Conservation (phyloP, 1,284 basidiomycete genomes). For the Sporisorium reilianum region DNA sequence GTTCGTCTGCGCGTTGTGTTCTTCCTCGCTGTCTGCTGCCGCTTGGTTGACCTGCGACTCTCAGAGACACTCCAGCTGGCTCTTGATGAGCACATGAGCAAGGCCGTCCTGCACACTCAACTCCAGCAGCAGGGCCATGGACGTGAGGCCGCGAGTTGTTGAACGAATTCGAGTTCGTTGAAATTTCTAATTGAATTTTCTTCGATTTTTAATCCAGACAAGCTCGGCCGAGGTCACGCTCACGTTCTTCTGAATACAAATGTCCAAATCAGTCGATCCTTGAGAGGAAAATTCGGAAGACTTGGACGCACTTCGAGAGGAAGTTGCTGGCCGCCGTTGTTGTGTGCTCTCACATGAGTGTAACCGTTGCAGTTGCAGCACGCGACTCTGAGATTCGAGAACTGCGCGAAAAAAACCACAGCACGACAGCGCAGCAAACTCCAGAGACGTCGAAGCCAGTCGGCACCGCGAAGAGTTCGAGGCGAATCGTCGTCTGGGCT, state of each 20-base stretch:
- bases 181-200: too few species aligned
- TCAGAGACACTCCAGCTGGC: background rate
- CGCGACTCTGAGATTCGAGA: background rate
- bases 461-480: background rate
- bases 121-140: background rate
- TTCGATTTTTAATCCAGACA: background rate
- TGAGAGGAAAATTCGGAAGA: background rate
- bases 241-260: background rate
- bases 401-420: background rate
- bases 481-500: background rate
- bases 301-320: background rate
- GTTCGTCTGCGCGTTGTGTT: conserved; percentile 2
- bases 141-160: background rate
- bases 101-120: too few species aligned
- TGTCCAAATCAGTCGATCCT: too few species aligned
- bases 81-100: too few species aligned
- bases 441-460: background rate
- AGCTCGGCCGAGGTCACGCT: conserved; percentile 8
- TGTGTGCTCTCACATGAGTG: background rate
- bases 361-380: background rate
- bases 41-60: background rate
- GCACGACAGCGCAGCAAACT: background rate
- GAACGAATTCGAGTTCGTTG: background rate
- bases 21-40: background rate
- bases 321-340: background rate